These are phyloP conservation scores for Entophlyctis luteolus DNA, from an alignment of 192 early-diverging fungal genomes.

Conservation along the genomic window DNA sequence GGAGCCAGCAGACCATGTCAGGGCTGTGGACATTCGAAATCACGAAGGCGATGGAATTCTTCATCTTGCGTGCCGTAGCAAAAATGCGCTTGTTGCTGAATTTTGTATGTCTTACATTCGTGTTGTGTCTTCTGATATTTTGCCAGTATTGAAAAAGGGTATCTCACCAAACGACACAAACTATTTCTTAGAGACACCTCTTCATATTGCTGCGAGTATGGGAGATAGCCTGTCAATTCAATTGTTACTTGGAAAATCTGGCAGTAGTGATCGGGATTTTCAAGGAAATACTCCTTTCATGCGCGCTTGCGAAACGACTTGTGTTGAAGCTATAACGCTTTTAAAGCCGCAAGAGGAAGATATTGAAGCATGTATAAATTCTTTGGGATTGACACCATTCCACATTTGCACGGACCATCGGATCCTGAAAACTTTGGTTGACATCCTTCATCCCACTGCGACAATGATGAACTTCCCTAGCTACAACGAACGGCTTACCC, in stretches of 20 bases:
- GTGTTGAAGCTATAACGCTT: neutral
- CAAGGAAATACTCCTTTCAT: slow-evolving; percentile 24
- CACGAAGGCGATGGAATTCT: slow-evolving; percentile 20
- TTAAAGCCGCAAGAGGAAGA: neutral
- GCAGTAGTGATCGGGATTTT: neutral
- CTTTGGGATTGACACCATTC: neutral
- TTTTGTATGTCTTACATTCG: neutral
- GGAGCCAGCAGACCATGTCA: neutral
- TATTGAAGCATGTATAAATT: neutral
- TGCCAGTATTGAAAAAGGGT: slow-evolving; percentile 2
- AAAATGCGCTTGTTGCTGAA: neutral
- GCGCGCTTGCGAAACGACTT: neutral
- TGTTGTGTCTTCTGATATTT: neutral
- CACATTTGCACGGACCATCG: neutral
- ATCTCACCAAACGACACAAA: slow-evolving; percentile 8
- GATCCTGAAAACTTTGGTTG: neutral
- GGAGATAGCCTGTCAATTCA: neutral
- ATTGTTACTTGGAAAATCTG: neutral
- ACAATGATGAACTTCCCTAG: neutral
- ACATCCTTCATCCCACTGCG: neutral
- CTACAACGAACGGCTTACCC: slow-evolving; percentile 11
- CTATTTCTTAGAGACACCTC: slow-evolving; percentile 15
- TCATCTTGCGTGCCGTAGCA: neutral
- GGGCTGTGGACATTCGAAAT: slow-evolving; percentile 1
- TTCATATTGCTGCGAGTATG: slow-evolving; percentile 19